Evolutionary conservation across 306 rosid species (phyloP).

Genomic region (Clitoria ternatea): DNA sequence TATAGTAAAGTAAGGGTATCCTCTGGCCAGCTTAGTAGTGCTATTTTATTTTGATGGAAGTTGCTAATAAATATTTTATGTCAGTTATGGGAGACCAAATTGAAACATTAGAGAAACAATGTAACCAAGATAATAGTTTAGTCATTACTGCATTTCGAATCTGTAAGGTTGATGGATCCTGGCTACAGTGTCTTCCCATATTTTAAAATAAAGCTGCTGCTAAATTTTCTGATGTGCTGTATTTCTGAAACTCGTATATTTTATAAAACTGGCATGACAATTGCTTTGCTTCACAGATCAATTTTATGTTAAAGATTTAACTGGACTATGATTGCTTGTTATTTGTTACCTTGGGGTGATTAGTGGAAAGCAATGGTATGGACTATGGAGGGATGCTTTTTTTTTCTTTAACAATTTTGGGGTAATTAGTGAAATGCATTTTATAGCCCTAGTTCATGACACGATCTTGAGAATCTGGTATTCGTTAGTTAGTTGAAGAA

Average conservation of each 20-base stretch:
- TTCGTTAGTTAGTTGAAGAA: slow-evolving; percentile 1
- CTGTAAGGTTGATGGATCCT: background rate
- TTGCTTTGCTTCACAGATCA: background rate
- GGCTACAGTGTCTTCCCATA: background rate
- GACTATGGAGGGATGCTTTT: background rate
- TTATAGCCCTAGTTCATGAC: background rate
- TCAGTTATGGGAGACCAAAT: background rate
- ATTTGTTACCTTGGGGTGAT: background rate
- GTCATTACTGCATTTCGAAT: background rate
- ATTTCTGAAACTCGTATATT: background rate
- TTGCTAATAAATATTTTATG: slow-evolving; percentile 10
- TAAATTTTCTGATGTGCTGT: background rate
- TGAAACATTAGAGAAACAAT: slow-evolving; percentile 1
- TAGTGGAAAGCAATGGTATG: background rate
- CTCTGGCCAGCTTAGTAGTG: slow-evolving; percentile 1
- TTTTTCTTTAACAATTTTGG: background rate
- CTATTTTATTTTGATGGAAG: slow-evolving; percentile 1
- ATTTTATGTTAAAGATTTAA: background rate
- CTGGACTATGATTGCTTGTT: background rate
- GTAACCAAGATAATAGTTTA: background rate
- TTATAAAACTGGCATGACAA: background rate
- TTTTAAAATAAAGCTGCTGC: background rate
- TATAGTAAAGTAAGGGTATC: slow-evolving; percentile 4
- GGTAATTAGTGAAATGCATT: background rate
- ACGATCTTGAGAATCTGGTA: background rate